Base-by-base conservation (phyloP, 306 rosid species). In the Cyamopsis tetragonoloba region DNA sequence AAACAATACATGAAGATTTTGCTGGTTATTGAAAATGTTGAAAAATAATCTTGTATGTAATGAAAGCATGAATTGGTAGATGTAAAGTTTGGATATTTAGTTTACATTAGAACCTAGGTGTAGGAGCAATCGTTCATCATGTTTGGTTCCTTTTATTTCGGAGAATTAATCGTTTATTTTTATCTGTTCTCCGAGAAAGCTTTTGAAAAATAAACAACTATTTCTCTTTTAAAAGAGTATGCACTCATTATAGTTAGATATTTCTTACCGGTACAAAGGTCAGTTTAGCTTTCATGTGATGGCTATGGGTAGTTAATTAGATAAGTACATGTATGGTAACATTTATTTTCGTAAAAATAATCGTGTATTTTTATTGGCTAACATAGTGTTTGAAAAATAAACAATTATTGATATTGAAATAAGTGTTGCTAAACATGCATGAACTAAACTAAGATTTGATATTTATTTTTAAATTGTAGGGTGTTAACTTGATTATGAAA, bases 401-500 rank as follows among this genome's bases (percentile, higher is more conserved):
- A n/a, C n/a, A n/a, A n/a, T n/a, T n/a, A n/a, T n/a, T n/a, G n/a
- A n/a, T n/a, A n/a, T n/a, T n/a, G n/a, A n/a, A n/a, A n/a, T n/a
- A n/a, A n/a, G n/a, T n/a, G n/a, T n/a, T n/a, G n/a, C n/a, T n/a
- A n/a, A n/a, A n/a, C n/a, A n/a, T n/a, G n/a, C n/a, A n/a, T n/a
- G n/a, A n/a, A n/a, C n/a, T n/a, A n/a, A n/a, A n/a, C n/a, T n/a
- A n/a, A n/a, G n/a, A n/a, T n/a, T n/a, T n/a, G 44, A 32, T 35
- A 38, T 56, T 43, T 22, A 15, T 12, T 27, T n/a, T 12, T 60
- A 12, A 14, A 13, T 26, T 70, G 55, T 34, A 12, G 59, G 53
- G 66, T 8, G 31, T 38, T 48, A 18, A 67, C 22, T 12, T 70
- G 63, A 18, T 50, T 72, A 20, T 76, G 71, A 62, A 61, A 62